A percentile compares a stretch with the other conserved stretches of the same genome.
Evolutionary conservation across 805 yeast genomes (phyloP).

Genomic region (Saccharomycopsis amapae): DNA sequence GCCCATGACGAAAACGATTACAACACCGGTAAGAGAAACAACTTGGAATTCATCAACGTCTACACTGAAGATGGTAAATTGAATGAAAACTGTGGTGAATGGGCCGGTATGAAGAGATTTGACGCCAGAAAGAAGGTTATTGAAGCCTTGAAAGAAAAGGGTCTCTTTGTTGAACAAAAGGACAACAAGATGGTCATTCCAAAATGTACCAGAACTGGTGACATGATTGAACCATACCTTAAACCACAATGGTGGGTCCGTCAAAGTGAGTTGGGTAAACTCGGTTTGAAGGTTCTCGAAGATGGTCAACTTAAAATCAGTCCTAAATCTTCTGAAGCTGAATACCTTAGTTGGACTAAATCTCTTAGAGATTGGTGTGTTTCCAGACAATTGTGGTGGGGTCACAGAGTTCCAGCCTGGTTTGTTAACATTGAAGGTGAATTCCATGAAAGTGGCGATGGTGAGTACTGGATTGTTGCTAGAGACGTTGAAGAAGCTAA

Average conservation of each 20-base stretch:
- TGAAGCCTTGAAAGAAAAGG: slow-evolving; percentile 66
- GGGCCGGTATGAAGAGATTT: slow-evolving; percentile 86
- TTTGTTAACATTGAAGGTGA: slow-evolving; percentile 75
- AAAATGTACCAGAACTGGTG: slow-evolving; percentile 92
- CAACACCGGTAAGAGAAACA: slow-evolving; percentile 90
- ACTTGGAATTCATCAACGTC: slow-evolving; percentile 81
- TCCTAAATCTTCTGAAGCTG: slow-evolving; percentile 87
- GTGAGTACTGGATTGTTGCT: slow-evolving; percentile 87
- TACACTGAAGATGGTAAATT: slow-evolving; percentile 86
- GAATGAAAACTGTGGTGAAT: slow-evolving; percentile 91
- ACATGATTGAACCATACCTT: slow-evolving; percentile 89
- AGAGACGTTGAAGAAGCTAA: slow-evolving; percentile 76
- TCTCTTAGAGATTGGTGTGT: slow-evolving; percentile 99
- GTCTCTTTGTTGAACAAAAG: slow-evolving; percentile 72
- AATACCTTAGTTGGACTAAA: slow-evolving; percentile 91
- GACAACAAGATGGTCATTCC: slow-evolving; percentile 97
- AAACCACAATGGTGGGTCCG: slow-evolving; percentile 99
- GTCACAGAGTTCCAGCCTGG: slow-evolving; percentile 97
- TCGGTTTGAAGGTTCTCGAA: slow-evolving; percentile 79
- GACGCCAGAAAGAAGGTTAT: slow-evolving; percentile 87
- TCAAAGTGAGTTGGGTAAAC: slow-evolving; percentile 81
- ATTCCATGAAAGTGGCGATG: slow-evolving; percentile 46
- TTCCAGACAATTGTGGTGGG: slow-evolving; percentile 89
- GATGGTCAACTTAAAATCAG: slow-evolving; percentile 72
- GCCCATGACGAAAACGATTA: slow-evolving; percentile 98